Evolutionary conservation across 352 stramenopile species (phyloP), one percentile per base, ranked within the genome.

Genomic region (Phytopythium boreale): DNA sequence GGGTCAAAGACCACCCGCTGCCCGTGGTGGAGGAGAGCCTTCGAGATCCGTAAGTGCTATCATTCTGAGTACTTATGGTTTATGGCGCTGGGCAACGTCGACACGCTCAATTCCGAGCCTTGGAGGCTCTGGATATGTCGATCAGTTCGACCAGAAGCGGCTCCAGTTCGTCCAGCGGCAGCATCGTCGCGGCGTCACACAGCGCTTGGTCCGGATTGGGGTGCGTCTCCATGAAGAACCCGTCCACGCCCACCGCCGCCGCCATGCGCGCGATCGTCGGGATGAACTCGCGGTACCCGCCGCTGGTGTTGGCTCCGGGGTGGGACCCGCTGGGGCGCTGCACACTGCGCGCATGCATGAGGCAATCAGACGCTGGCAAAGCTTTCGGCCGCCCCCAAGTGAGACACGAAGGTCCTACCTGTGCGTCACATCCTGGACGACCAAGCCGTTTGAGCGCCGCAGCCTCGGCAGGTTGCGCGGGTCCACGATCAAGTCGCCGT

Each of bases 141-240:
- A 90, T 78, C n/a, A 95, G 76, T 61, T 94, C 85, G 61, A 79
- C 61, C 2, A 94, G 51, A 58, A 95, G 74, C 56, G 72, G 71
- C 41, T 88, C 66, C 2, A 95, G 74, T 46, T 91, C 72, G 22
- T 87, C 68, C 14, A 95, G 77, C 24, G 82, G 84, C 27, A 92
- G 63, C 85, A 92, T 93, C 37, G 81, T 94, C 24, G 84, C 72
- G 11, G 71, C 75, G 37, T 95, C 87, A 51, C 84, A 92, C 9
- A 90, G 71, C 12, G 84, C 87, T 2, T 66, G 64, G 4, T 67
- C 69, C 19, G 84, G 85, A 31, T 90, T 67, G n/a, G 87, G 85
- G 51, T 95, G 84, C n/a, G 87, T 95, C 70, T 96, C 88, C 56
- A 97, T 80, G 74, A 97, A 97, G 61, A 97, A 90, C 4, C 88